Conservation (phyloP, 108 stramenopile genomes). For the Thalassiosira profunda region DNA sequence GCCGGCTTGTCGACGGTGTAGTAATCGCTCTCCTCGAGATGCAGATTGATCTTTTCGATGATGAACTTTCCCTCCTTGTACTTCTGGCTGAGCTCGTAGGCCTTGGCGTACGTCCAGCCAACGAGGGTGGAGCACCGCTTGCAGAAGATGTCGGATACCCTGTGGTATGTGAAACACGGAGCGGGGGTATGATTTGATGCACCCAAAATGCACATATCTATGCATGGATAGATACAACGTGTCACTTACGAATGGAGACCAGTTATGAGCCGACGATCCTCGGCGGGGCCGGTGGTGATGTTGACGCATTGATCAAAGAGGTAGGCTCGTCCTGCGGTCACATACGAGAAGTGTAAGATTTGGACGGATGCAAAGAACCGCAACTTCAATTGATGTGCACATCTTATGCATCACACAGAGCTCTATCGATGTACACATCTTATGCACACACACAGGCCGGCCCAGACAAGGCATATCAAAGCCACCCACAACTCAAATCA, state of each 20-base stretch:
- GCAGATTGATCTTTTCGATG: constrained; percentile 90
- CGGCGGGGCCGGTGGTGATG: constrained; percentile 71
- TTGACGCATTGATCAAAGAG: constrained; percentile 93
- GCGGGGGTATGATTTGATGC: too few relatives aligned
- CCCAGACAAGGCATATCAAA: too few relatives aligned
- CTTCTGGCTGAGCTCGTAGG: constrained; percentile 88
- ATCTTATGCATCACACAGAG: neutral
- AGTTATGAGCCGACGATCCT: constrained; percentile 90
- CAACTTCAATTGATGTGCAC: neutral
- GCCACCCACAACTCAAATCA: too few relatives aligned
- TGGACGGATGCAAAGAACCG: neutral
- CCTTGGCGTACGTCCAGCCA: constrained; percentile 96
- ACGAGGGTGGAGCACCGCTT: constrained; percentile 85
- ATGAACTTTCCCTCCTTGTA: constrained; percentile 98
- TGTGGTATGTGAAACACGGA: too few relatives aligned
- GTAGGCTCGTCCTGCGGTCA: constrained; percentile 77
- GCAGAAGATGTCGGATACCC: constrained; percentile 94
- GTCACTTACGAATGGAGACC: constrained; percentile 96
- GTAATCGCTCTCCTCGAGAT: constrained; percentile 77
- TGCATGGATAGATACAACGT: too few relatives aligned
- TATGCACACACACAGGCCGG: neutral
- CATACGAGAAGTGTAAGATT: neutral
- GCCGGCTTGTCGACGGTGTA: constrained; percentile 68
- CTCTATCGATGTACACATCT: neutral
- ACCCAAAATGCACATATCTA: too few relatives aligned